Evolutionary conservation across 1,284 basidiomycete species (phyloP), one percentile per base, ranked within the genome.

Genomic region (Sparassis latifolia): DNA sequence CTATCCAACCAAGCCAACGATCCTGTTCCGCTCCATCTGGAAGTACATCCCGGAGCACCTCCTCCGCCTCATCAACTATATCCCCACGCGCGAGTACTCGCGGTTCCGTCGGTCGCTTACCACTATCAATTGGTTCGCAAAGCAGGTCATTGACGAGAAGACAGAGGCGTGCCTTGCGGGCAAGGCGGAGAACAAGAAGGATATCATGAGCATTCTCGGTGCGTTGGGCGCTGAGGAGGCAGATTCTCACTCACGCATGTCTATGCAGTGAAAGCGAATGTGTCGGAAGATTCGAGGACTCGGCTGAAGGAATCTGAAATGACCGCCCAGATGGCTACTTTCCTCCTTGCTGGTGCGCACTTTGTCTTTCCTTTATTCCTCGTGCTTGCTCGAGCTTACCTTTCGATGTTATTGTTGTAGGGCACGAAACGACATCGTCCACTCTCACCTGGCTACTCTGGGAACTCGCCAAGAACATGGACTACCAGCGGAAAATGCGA

Each of bases 401-500:
- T 6, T 37, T 37, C 7, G 12, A 1, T 37, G 35, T 12, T 37
- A 7, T 6, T 27, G 40, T n/a, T 27, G 27, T 27, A 9, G 76
- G 82, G 0, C 75, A 82, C 50, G 79, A 82, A 54, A 80, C 80
- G 1, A 76, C 74, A 0, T 69, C 77, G 9, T 73, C 66, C 42
- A 66, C 70, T 4, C 49, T 75, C 47, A 63, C 60, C 47, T 78
- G 71, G 71, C 64, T 66, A 0, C 56, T 77, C 29, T 60, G 69
- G 44, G 75, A 77, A 54, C 66, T 77, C 10, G 69, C 71, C 5
- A 65, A 60, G 45, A 58, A 70, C 51, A 68, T 68, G 5, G 55
- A 66, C 3, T 65, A 70, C 3, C 77, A 77, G 55, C 55, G 51
- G 6, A 62, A 62, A 30, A 67, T 78, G 29, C 69, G 73, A 38